phyloP scores from a whole-genome alignment of 257 asterid species.

The Gynochthodes officinalis region DNA sequence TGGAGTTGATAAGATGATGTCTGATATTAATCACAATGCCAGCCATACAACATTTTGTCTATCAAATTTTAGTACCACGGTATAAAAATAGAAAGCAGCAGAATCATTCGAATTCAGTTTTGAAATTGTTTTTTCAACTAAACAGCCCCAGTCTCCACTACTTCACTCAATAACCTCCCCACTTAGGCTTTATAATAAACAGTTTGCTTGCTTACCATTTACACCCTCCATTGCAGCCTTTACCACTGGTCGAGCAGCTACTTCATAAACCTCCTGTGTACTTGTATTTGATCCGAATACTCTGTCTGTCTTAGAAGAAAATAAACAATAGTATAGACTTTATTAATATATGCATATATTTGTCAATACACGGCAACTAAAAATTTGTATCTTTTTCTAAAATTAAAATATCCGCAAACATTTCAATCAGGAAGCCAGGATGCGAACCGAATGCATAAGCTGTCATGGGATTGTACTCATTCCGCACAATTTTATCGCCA shows the following conservation, averaged over 20 bases:
- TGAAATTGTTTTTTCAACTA: background rate
- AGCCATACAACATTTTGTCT: background rate
- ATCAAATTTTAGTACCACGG: background rate
- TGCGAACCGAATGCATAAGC: constrained; percentile 86
- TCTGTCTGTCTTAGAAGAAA: constrained; percentile 50
- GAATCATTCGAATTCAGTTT: background rate
- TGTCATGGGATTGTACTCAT: constrained; percentile 78
- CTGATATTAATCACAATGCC: background rate
- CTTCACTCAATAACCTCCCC: background rate
- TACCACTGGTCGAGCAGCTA: constrained; percentile 94
- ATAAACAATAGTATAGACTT: background rate
- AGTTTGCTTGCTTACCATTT: constrained; percentile 58
- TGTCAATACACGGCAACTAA: background rate
- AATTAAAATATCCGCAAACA: background rate
- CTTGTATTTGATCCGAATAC: constrained; percentile 77
- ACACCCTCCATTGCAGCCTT: constrained; percentile 98
- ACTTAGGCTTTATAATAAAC: background rate
- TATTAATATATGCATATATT: background rate
- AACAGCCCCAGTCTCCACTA: background rate
- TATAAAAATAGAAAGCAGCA: background rate
- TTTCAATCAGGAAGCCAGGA: constrained; percentile 5
- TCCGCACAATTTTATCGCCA: constrained; percentile 75
- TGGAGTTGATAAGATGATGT: background rate
- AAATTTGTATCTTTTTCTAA: background rate
- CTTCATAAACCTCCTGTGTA: constrained; percentile 89